A percentile compares a stretch with the other conserved stretches of the same genome.
phyloP scores from a whole-genome alignment of 2,329 filamentous ascomycete species.

The Fusarium sp. region DNA sequence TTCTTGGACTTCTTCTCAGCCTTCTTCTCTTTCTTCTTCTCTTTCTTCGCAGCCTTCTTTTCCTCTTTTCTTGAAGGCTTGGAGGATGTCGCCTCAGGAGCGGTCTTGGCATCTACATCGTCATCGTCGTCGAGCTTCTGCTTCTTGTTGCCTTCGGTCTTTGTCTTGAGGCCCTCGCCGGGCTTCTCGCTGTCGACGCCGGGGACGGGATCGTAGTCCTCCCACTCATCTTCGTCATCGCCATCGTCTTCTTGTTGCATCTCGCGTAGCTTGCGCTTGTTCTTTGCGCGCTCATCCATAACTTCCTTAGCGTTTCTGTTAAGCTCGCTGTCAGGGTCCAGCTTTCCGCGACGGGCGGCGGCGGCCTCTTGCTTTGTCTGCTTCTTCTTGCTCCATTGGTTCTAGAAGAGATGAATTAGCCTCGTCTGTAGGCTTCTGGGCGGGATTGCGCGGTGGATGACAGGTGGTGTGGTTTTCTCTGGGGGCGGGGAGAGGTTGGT shows the following conservation, averaged over 20 bases:
- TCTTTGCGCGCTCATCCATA: conserved; percentile 81
- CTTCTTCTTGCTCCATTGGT: conserved; percentile 95
- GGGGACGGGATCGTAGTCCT: conserved; percentile 58
- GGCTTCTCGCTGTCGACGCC: conserved; percentile 72
- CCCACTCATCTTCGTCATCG: conserved; percentile 59
- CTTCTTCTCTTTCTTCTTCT: conserved; percentile 58
- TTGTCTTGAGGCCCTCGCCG: conserved; percentile 70
- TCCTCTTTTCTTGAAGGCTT: conserved; percentile 66
- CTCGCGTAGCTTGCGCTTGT: conserved; percentile 84
- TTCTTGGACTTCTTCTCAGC: conserved; percentile 58
- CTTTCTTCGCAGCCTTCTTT: conserved; percentile 63
- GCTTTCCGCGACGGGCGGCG: conserved; percentile 85
- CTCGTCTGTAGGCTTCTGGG: neutral
- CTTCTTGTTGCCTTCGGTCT: conserved; percentile 67
- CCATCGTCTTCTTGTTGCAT: conserved; percentile 62
- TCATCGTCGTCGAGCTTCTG: conserved; percentile 53
- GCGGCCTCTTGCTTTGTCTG: conserved; percentile 91
- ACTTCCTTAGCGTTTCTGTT: conserved; percentile 91
- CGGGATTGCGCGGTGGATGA: neutral
- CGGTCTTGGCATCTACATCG: conserved; percentile 38
- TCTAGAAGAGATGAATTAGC: conserved; percentile 62
- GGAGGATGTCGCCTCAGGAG: conserved; percentile 59
- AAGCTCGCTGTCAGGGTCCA: conserved; percentile 86
- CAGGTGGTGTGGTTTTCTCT: conserved; percentile 6
- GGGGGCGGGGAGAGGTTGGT: conserved; percentile 6